phyloP scores from a whole-genome alignment of 2,329 filamentous ascomycete species.

The Penicillium sp. region DNA sequence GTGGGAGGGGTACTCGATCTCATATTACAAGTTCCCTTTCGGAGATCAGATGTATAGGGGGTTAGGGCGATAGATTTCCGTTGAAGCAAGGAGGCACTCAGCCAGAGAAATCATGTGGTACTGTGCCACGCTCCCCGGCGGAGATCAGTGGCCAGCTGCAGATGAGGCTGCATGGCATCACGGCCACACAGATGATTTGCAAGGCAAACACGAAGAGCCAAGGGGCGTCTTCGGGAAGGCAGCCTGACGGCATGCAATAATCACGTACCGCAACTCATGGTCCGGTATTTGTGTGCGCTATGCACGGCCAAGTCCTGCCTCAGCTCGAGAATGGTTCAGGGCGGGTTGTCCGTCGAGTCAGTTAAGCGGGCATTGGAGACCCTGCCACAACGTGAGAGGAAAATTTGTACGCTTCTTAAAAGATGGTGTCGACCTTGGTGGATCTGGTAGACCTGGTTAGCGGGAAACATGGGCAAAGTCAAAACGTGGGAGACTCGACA shows the following conservation, averaged over 20 bases:
- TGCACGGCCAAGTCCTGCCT: constrained; percentile 2
- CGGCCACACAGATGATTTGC: background rate
- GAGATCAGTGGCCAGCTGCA: constrained; percentile 6
- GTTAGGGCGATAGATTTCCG: background rate
- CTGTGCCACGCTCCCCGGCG: constrained; percentile 3
- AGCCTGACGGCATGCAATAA: constrained; percentile 5
- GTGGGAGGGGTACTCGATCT: no score
- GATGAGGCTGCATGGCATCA: background rate
- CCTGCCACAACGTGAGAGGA: no score
- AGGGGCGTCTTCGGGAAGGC: background rate
- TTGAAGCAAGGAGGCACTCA: constrained; percentile 16
- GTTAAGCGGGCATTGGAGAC: no score
- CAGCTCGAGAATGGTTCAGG: no score
- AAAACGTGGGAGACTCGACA: background rate
- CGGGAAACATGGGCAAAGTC: no score
- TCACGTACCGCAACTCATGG: background rate
- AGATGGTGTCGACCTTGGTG: no score
- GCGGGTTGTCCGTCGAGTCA: no score
- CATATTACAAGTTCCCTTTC: background rate
- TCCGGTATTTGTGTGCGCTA: constrained; percentile 2
- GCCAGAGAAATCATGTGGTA: background rate
- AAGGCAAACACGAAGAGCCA: background rate
- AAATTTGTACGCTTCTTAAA: no score
- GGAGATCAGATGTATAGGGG: constrained; percentile 1
- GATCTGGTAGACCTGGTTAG: no score